Evolutionary conservation across 163 green algal species (phyloP).

Genomic region (Scenedesmus sp.): DNA sequence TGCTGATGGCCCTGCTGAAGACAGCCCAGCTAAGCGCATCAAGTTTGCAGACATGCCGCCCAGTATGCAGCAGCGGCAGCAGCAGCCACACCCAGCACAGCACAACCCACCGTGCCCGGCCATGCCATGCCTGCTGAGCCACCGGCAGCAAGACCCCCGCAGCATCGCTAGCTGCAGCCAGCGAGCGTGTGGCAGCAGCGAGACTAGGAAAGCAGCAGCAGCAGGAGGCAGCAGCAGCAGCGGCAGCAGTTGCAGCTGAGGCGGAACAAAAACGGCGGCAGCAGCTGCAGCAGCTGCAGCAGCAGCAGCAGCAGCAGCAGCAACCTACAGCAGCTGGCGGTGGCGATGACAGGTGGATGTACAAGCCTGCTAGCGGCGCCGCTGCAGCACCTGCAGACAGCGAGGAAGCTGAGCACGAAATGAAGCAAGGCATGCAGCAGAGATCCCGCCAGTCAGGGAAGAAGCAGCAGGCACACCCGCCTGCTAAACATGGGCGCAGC

Average conservation of each 20-base stretch:
- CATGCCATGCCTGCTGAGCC: neutral
- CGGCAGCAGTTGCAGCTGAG: neutral
- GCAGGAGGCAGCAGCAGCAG: neutral
- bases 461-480: neutral
- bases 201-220: neutral
- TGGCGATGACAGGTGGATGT: neutral
- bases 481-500: neutral
- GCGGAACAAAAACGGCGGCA: constrained; percentile 20
- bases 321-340: neutral
- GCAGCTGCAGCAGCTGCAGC: constrained; percentile 10
- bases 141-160: constrained; percentile 7
- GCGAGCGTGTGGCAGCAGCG: neutral
- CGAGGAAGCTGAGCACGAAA: too few species aligned
- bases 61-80: constrained; percentile 5
- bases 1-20: neutral
- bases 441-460: neutral
- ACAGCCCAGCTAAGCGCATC: constrained; percentile 20
- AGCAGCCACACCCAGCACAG: neutral
- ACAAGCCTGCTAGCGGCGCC: neutral
- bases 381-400: neutral
- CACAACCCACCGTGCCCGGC: neutral
- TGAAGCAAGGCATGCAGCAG: neutral
- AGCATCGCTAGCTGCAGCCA: constrained; percentile 1
- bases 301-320: constrained; percentile 7
- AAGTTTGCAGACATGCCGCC: constrained; percentile 16